phyloP scores from a whole-genome alignment of 2,329 filamentous ascomycete species.

The Rutstroemia sp. region DNA sequence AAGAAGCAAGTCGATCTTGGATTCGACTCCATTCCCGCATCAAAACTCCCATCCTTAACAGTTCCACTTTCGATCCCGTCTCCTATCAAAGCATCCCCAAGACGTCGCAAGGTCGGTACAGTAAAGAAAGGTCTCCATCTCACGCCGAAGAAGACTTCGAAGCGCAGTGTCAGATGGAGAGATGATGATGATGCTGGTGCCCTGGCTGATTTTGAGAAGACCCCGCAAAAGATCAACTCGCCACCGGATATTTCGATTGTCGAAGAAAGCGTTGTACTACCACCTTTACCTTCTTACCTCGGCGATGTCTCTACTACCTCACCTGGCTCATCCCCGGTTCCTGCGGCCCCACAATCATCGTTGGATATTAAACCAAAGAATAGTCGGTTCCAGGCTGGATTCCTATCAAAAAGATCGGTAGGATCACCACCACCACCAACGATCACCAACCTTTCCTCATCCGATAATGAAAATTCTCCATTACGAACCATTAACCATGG shows the following conservation, averaged over 20 bases:
- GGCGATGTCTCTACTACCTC: conserved; percentile 34
- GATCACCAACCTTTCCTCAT: conserved; percentile 51
- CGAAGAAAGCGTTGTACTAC: conserved; percentile 35
- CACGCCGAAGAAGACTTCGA: conserved; percentile 71
- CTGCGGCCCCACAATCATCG: conserved; percentile 47
- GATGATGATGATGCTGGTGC: conserved; percentile 83
- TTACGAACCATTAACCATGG: conserved; percentile 45
- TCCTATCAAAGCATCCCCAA: conserved; percentile 72
- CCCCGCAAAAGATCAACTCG: conserved; percentile 62
- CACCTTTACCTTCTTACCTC: conserved; percentile 48
- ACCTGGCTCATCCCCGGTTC: conserved; percentile 43
- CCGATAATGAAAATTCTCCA: conserved; percentile 46
- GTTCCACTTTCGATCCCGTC: conserved; percentile 39
- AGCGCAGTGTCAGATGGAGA: conserved; percentile 82
- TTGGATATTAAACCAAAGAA: conserved; percentile 57
- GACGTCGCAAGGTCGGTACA: conserved; percentile 59
- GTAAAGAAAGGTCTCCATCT: conserved; percentile 71
- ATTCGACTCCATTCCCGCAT: conserved; percentile 16
- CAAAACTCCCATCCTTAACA: conserved; percentile 34
- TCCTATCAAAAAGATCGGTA: conserved; percentile 59
- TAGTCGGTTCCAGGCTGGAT: conserved; percentile 81
- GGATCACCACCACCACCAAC: conserved; percentile 57
- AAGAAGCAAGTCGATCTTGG: conserved; percentile 42
- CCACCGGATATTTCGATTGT: conserved; percentile 49
- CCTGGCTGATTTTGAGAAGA: conserved; percentile 85